Base-by-base conservation (phyloP, 225 moss, liverwort and hornwort genomes). In the Asterella californica region DNA sequence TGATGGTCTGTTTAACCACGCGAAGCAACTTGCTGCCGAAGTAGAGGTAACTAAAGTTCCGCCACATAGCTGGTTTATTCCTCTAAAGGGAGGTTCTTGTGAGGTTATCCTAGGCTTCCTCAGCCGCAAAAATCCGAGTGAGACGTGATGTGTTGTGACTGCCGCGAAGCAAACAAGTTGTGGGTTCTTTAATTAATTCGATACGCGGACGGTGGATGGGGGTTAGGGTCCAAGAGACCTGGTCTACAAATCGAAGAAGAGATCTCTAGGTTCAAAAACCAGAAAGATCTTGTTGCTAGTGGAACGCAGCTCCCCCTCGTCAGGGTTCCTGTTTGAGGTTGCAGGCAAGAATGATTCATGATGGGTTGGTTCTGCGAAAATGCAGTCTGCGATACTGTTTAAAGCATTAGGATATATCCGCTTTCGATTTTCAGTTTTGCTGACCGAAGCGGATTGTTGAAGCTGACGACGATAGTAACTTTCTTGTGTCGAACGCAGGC, bases 1-100 rank as follows among this genome's bases (percentile, higher is more conserved):
- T 14, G 90, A 93, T 80, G 93, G 93, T 45, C 33, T 99, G 67
- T 67, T 94, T 55, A 75, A 88, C 48, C 84, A 94, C 80, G 90
- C 87, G 80, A 76, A 85, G 78, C 77, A 89, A 68, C 24, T 87
- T 83, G 84, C 87, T 76, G 90, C 89, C 36, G 86, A 87, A 77
- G 90, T 91, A 79, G 90, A 92, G 92, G 94, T 94, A 91, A 47
- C 42, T 3, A 0, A 50, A 29, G 10, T 4, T 22, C 12, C 2
- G 52, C 12, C 52, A 12, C 17, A 17, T 14, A 52, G 12, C 52
- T 1, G 12, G 52, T 6, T 52, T 52, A 1, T 6, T 52, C 52
- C 12, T 52, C 14, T 6, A 14, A 10, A 52, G 17, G 14, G 42
- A 42, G 42, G 42, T 42, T 52, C 52, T 12, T 52, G 52, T 52